Base-by-base conservation (phyloP, 2,329 filamentous ascomycete species). In the Mycosphaerella sp. region DNA sequence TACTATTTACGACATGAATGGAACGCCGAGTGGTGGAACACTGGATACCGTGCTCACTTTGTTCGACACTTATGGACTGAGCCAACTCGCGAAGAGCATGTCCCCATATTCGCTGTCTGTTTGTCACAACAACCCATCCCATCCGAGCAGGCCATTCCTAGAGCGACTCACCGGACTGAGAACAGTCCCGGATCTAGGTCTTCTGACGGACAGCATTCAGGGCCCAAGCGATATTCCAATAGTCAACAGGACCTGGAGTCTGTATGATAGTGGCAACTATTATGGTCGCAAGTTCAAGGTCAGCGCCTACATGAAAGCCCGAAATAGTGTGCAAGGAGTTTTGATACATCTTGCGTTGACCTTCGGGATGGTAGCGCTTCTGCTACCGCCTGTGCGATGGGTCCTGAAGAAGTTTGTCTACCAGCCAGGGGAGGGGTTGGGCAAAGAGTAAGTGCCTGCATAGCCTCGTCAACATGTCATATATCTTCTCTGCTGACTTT, bases 1-100 rank as follows among this genome's bases (percentile, higher is more conserved):
- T 57, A 74, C 73, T 3, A 70, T 81, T 17, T 75, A 81, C 59
- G 75, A 78, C 18, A 55, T 80, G 47, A 80, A 79, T 64, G 71
- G 73, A 4, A 71, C 71, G 5, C 67, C 74, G 3, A 81, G 77
- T 47, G 81, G 81, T 25, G 81, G 81, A 32, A 82, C 73, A 5
- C 69, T 90, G 4, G 75, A 79, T 30, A 89, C 88, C 0, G 72
- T 82, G 3, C 67, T 96, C 12, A 77, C 72, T 28, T 64, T 79
- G 7, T 73, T 80, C 55, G 74, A 74, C 52, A 59, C 71, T 58
- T 73, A 76, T 68, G 59, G 64, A 59, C 65, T 76, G 6, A 64
- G 62, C n/a, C 69, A 80, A 28, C 59, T 83, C 4, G 64, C 66
- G 14, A 73, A 73, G 50, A 64, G 71, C 27, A 70, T 73, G 64